Base-by-base conservation (phyloP, 2,329 filamentous ascomycete species). In the Aspergillus alliaceus region DNA sequence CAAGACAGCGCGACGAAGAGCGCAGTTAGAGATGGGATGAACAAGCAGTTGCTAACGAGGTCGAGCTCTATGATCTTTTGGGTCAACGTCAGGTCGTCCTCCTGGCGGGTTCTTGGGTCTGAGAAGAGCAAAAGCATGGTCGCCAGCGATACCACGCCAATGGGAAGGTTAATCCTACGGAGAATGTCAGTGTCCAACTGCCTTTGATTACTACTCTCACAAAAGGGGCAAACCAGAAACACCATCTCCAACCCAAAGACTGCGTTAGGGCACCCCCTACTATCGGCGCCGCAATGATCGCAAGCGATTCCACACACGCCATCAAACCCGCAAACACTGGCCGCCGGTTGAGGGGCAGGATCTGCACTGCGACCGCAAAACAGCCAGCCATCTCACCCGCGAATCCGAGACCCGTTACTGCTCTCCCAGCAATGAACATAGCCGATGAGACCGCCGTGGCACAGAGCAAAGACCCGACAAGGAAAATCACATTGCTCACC, bases 221-320 rank as follows among this genome's bases (percentile, higher is more conserved):
- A 14, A 29, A 27, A 18, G 25, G 7, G 18, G 14, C 18, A 32
- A 57, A 64, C 52, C 65, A 72, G 46, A 72, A 74, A 54, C 72
- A 77, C 67, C 71, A 74, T 40, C 73, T 53, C 74, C 75, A 77
- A 18, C 58, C 62, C 1, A 73, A 46, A 8, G 64, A 63, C 44
- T 75, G 62, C 18, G 69, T 75, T 15, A 76, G 56, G 12, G 64
- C 68, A 37, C 72, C 75, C 12, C 75, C 74, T 7, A 77, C 52
- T 9, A 72, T 50, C 7, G 74, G 72, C 5, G 66, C 69, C 14
- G 58, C 31, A 31, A 73, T 61, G 4, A 62, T 62, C 1, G 67
- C 67, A 8, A 72, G 27, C 4, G 61, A 63, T 52, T 72, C 65
- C 12, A 72, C 56, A 40, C 57, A 63, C 2, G 60, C 65, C 34